These are phyloP conservation scores for Zoysia pacifica DNA, from an alignment of 176 grass and related monocot species.

Conservation along the genomic window DNA sequence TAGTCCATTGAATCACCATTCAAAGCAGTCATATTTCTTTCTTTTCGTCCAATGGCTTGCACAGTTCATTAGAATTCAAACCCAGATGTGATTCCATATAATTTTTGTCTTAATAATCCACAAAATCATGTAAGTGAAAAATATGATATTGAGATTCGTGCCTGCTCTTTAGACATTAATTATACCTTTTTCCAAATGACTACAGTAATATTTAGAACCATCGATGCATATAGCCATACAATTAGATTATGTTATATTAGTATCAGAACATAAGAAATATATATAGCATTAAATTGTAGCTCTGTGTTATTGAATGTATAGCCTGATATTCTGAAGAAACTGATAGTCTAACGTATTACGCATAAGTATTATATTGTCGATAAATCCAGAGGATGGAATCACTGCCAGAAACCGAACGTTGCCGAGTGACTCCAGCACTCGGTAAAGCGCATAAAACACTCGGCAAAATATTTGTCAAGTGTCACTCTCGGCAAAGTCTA, in stretches of 20 bases:
- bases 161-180: neutral
- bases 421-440: no score
- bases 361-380: neutral
- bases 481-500: no score
- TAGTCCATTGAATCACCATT: slow-evolving; percentile 31
- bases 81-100: slow-evolving; percentile 11
- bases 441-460: no score
- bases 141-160: slow-evolving; percentile 9
- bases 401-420: no score
- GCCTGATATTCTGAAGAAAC: neutral
- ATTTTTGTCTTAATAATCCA: slow-evolving; percentile 29
- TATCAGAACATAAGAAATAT: neutral
- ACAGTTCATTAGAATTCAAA: slow-evolving; percentile 42
- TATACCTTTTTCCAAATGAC: no score
- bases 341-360: neutral
- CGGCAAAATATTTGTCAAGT: no score
- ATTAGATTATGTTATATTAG: neutral
- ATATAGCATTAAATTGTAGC: slow-evolving; percentile 11
- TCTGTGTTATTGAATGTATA: neutral
- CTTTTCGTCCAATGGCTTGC: slow-evolving; percentile 23
- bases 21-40: slow-evolving; percentile 20
- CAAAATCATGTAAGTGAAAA: slow-evolving; percentile 27
- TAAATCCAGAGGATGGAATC: no score
- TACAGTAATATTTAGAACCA: no score
- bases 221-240: neutral